Base-by-base conservation (phyloP, 495 filamentous ascomycete species). In the Cercophora newfieldiana region DNA sequence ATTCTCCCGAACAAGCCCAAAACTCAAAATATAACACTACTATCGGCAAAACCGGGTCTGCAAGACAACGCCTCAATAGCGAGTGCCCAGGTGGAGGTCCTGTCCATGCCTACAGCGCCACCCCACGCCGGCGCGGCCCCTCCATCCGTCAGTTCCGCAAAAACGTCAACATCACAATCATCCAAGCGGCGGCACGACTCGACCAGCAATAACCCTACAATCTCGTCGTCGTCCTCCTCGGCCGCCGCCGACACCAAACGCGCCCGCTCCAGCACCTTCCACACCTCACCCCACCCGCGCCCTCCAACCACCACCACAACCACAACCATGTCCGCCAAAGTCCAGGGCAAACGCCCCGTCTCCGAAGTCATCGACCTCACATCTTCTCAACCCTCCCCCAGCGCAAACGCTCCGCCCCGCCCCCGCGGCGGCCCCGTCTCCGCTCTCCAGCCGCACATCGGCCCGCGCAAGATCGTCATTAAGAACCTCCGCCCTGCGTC, bases 401-500 rank as follows among this genome's bases (percentile, higher is more conserved):
- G 19, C 54, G 12, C 1, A 10, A 14, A 22, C 21, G n/a, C 54
- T 30, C 33, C 64, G 54, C 19, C 63, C 5, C 26, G 31, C 64
- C 66, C 55, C 55, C 61, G 68, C 60, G 58, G 56, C 2, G 37
- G n/a, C 12, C 37, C 3, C 37, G 37, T 44, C 37, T 64, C 75
- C 18, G 76, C 74, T 65, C 81, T 88, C 65, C 81, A 86, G 68
- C 81, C 86, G 8, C 82, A 86, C 65, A 75, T 75, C 4, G 90
- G 90, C 22, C 82, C 91, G n/a, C 92, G 90, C 79, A 94, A 88
- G 77, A 84, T 99, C 12, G 83, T 90, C 1, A 88, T 98, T 60
- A 96, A 95, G 84, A 97, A 97, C 71, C 83, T 97, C 66, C 86
- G 89, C 30, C 83, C 82, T 3, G 76, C 84, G 1, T 85, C 88